Percentiles rank a stretch among this genome's conserved stretches.
Evolutionary conservation across 2,329 filamentous ascomycete genomes (phyloP).

Genomic region (Phaeophleospora eucalypticola): DNA sequence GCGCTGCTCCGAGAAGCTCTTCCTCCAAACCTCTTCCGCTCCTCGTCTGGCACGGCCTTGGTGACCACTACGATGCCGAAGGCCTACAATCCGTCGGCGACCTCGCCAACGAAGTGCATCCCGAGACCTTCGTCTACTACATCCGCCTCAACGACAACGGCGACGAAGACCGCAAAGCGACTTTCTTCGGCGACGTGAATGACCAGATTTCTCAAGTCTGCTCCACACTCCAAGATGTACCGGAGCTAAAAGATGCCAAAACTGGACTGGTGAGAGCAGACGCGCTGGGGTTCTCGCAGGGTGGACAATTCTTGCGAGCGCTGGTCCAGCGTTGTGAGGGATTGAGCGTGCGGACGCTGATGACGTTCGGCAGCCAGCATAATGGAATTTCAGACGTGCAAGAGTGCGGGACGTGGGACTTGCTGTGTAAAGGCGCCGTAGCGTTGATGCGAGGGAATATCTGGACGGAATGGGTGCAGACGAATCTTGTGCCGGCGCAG

Average conservation of each 20-base stretch:
- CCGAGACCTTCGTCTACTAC: slow-evolving; percentile 79
- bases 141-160: slow-evolving; percentile 67
- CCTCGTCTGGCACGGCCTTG: slow-evolving; percentile 89
- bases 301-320: slow-evolving; percentile 89
- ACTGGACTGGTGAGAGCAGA: slow-evolving; percentile 59
- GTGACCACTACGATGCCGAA: slow-evolving; percentile 70
- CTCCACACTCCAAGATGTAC: slow-evolving; percentile 67
- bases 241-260: slow-evolving; percentile 66
- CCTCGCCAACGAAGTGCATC: slow-evolving; percentile 69
- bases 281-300: slow-evolving; percentile 91
- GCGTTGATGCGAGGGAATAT: slow-evolving; percentile 73
- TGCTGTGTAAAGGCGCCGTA: slow-evolving; percentile 76
- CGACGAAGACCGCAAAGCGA: slow-evolving; percentile 69
- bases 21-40: slow-evolving; percentile 64
- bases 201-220: slow-evolving; percentile 74
- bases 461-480: slow-evolving; percentile 75
- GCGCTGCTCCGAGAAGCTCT: slow-evolving; percentile 2
- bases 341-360: slow-evolving; percentile 69
- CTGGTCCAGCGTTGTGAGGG: slow-evolving; percentile 90
- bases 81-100: slow-evolving; percentile 67
- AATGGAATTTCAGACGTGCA: slow-evolving; percentile 86
- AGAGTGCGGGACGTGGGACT: slow-evolving; percentile 66
- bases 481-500: slow-evolving; percentile 81
- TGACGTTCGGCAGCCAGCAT: slow-evolving; percentile 89
- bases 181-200: slow-evolving; percentile 87